These are phyloP conservation scores for Fimicolochytrium jonesii DNA, from an alignment of 192 early-diverging fungal genomes.

Conservation along the genomic window DNA sequence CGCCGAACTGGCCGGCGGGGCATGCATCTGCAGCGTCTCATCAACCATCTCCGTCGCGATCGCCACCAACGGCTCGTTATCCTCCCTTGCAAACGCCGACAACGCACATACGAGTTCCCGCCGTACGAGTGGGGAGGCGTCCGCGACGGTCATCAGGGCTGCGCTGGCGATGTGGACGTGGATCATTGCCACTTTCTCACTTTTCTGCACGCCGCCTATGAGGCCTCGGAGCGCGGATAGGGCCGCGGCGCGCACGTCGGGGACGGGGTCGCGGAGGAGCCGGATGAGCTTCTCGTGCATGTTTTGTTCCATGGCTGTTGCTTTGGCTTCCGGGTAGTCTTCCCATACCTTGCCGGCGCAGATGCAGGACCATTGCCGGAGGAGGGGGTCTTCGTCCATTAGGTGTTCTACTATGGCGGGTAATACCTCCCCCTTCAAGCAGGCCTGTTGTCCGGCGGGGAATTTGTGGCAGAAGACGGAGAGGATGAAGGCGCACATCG, in stretches of 20 bases:
- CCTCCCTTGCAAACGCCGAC: constrained; percentile 68
- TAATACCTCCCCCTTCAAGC: constrained; percentile 66
- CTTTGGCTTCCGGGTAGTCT: constrained; percentile 67
- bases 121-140: constrained; percentile 87
- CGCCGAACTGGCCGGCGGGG: background rate
- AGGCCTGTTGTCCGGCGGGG: constrained; percentile 78
- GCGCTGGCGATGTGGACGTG: constrained; percentile 71
- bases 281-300: constrained; percentile 59
- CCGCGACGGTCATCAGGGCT: constrained; percentile 61
- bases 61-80: constrained; percentile 56
- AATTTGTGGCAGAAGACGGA: constrained; percentile 88
- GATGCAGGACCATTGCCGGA: constrained; percentile 86
- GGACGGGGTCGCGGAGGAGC: constrained; percentile 61
- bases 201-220: constrained; percentile 64
- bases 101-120: constrained; percentile 79
- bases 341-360: constrained; percentile 84
- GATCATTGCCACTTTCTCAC: constrained; percentile 48
- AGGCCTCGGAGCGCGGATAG: constrained; percentile 78
- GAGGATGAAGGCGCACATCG: constrained; percentile 94
- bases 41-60: constrained; percentile 56
- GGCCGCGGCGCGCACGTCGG: constrained; percentile 80
- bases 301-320: constrained; percentile 51
- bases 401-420: constrained; percentile 62
- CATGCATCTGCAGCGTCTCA: constrained; percentile 48
- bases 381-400: constrained; percentile 65